Conservation (phyloP, 2,329 filamentous ascomycete genomes). For the Fusarium graminum region DNA sequence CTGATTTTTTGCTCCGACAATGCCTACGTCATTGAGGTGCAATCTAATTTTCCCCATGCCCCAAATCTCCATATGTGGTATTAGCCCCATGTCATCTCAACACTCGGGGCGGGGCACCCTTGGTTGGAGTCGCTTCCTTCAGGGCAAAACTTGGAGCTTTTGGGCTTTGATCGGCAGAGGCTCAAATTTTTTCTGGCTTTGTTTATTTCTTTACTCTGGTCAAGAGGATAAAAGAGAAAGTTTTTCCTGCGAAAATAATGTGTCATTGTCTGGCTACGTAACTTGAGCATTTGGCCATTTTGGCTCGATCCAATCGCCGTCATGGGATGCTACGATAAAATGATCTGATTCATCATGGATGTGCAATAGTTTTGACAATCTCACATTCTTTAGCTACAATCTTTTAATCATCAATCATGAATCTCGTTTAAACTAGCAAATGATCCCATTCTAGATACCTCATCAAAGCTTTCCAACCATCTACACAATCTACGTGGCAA, state of each 20-base stretch:
- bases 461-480: too few relatives aligned
- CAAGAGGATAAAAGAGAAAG: background rate
- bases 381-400: too few relatives aligned
- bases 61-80: constrained; percentile 24
- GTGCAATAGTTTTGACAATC: too few relatives aligned
- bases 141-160: constrained; percentile 29
- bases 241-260: background rate
- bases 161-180: constrained; percentile 17
- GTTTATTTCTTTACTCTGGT: constrained; percentile 6
- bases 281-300: constrained; percentile 3
- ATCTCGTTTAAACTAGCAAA: too few relatives aligned
- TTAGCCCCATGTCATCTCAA: constrained; percentile 26
- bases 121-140: constrained; percentile 10
- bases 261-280: background rate
- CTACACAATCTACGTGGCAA: too few relatives aligned
- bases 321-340: constrained; percentile 14
- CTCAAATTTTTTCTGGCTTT: constrained; percentile 21
- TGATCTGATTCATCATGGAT: constrained; percentile 14
- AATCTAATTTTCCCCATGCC: constrained; percentile 27
- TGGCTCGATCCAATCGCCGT: constrained; percentile 3
- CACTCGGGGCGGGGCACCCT: constrained; percentile 21
- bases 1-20: background rate
- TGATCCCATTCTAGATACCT: too few relatives aligned
- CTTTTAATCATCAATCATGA: too few relatives aligned
- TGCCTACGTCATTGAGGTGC: constrained; percentile 38